Evolutionary conservation across 768 basidiomycete genomes (phyloP), one percentile per base, ranked within the genome.

Genomic region (Hypholoma sublateritium): DNA sequence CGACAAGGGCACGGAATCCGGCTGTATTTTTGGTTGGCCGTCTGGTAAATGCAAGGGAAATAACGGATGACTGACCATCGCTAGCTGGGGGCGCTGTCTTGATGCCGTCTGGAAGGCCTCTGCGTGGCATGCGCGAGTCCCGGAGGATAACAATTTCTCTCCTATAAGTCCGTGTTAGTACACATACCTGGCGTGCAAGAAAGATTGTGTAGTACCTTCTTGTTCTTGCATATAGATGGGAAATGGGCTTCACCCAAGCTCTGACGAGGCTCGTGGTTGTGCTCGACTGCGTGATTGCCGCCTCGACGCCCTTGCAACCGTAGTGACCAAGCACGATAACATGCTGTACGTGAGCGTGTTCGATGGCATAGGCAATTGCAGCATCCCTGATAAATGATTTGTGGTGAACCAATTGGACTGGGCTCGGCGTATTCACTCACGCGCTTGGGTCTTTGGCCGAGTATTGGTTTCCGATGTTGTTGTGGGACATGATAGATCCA

Each of bases 1-100:
- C 77, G 9, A 81, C 73, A 58, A 85, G 72, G 16, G 69, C 62
- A 28, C 73, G 66, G 47, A 76, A 70, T 0, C 75, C 76, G 44
- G 71, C 73, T 75, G 46, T 25, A 19, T 17, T 32, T 32, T 32
- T 5, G 28, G 48, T 19, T n/a, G 41, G 41, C 21, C 54, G 9
- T 24, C 22, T n/a, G 16, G 36, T 43, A 14, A 35, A 24, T 17
- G 12, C 12, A 6, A 5, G 37, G 6, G 4, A 21, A 12, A 36
- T 17, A 35, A 43, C 28, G 45, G 43, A n/a, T 39, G 21, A 56
- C 68, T 41, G 11, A 69, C 70, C 57, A 28, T 74, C 67, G 55
- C 49, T 58, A 7, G 65, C 58, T 4, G 62, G 61, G 11, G 67
- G 68, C 9, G 63, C 56, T 11, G 59, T 51, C 2, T 48, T 66